Conservation (phyloP, 176 grass and related monocot genomes). For the Avena atlantica region DNA sequence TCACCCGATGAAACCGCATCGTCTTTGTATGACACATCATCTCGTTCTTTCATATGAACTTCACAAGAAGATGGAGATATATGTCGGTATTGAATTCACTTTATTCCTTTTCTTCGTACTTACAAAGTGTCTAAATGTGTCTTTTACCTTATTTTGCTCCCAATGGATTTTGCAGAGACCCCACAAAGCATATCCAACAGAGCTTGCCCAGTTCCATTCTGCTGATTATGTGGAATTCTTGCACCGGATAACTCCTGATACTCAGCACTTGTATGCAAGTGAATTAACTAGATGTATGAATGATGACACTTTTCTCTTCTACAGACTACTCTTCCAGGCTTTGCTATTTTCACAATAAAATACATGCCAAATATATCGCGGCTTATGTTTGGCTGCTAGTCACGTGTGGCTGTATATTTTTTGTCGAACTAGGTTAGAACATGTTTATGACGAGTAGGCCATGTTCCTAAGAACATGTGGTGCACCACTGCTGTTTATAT, state of each 20-base stretch:
- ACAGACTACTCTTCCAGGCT: slow-evolving; percentile 31
- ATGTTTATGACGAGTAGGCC: background rate
- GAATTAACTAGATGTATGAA: slow-evolving; percentile 95
- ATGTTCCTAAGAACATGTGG: slow-evolving; percentile 1
- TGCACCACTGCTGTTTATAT: background rate
- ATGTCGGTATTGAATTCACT: slow-evolving; percentile 64
- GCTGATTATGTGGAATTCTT: slow-evolving; percentile 99
- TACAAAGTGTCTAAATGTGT: background rate
- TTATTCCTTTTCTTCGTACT: slow-evolving; percentile 38
- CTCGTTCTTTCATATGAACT: slow-evolving; percentile 94
- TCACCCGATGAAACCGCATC: slow-evolving; percentile 99
- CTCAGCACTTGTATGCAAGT: slow-evolving; percentile 66
- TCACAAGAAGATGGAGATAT: slow-evolving; percentile 99
- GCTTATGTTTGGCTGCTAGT: slow-evolving; percentile 14
- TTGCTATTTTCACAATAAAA: slow-evolving; percentile 27
- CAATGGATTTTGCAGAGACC: slow-evolving; percentile 71
- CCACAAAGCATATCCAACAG: slow-evolving; percentile 97
- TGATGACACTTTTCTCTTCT: slow-evolving; percentile 42
- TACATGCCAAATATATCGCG: background rate
- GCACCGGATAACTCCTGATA: slow-evolving; percentile 93
- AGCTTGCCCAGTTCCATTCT: slow-evolving; percentile 97
- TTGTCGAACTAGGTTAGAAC: background rate
- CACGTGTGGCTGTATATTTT: background rate
- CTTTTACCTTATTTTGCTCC: slow-evolving; percentile 32
- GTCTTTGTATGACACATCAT: slow-evolving; percentile 98